Evolutionary conservation across 345 rosid species (phyloP).

Genomic region (Syzygium aqueum): DNA sequence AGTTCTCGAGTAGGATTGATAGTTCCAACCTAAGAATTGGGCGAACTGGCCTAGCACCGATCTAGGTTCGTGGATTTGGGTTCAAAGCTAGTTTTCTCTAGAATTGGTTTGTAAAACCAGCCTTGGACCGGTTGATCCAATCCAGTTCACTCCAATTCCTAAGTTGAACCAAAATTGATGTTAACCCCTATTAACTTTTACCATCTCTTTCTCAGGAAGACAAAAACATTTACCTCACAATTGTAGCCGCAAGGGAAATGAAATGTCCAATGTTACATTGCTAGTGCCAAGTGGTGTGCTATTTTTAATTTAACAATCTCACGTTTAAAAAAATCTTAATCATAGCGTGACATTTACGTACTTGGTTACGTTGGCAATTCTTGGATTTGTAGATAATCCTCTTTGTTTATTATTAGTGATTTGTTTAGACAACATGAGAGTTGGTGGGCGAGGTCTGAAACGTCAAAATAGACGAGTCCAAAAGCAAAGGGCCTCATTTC

Average conservation of each 20-base stretch:
- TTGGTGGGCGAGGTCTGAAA: neutral
- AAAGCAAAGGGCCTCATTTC: neutral
- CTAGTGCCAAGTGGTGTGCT: no score
- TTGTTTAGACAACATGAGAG: neutral
- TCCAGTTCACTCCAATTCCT: neutral
- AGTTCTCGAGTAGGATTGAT: accelerated
- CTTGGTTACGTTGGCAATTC: no score
- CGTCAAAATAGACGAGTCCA: neutral
- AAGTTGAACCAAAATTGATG: neutral
- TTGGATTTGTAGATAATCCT: no score
- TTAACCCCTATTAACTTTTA: neutral
- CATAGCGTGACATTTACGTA: no score
- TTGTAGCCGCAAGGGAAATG: neutral
- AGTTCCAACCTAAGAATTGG: accelerated
- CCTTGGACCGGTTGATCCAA: accelerated
- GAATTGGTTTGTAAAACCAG: accelerated
- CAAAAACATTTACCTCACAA: neutral
- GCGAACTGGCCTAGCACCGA: accelerated
- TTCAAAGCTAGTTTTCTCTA: accelerated
- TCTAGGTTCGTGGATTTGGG: accelerated
- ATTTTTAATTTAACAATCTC: no score
- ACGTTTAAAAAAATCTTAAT: no score
- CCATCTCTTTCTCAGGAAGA: accelerated
- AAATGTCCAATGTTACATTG: neutral
- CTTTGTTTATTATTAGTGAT: neutral